Evolutionary conservation across 1,139 yeast genomes (phyloP), one percentile per base, ranked within the genome.

Genomic region (Wickerhamomyces sp.): DNA sequence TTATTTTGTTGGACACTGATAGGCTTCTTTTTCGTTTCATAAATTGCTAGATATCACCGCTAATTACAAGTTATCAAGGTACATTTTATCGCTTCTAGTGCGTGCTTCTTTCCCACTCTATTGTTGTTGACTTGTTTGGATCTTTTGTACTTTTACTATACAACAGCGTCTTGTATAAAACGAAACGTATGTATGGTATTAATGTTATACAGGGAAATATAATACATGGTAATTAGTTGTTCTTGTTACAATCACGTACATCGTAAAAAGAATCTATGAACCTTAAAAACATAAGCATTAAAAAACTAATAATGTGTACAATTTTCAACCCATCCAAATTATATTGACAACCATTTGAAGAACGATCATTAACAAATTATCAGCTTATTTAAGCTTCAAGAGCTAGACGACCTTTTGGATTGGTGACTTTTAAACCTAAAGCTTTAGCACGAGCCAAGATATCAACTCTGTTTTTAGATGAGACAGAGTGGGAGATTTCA

Each of bases 331-430:
- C 38, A 38, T 38, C 32, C 36, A 37, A 36, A 34, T 33, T 37
- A 37, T 40, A 40, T 36, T 37, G 32, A 39, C 34, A 24, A 32
- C 27, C 28, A 31, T 21, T 21, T 32, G 27, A 22, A 32, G 27
- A 31, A 28, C 31, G 21, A 17, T 32, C 14, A 24, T 24, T 32
- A 32, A 13, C 35, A 32, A 6, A 25, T 31, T 32, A 32, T 32
- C 22, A 32, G 35, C 4, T 5, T 30, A 15, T 50, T 79, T 86
- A 89, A 77, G 97, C 97, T 81, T 88, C 95, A 72, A 89, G 84
- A 71, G 95, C 78, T 72, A 90, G 89, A 81, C 96, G 92, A 72
- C 96, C 99, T 81, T 88, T 82, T 69, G 97, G 95, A 80, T 92
- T 92, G 81, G 98, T 94, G 67, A 92, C 97, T 83, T 89, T 90